Evolutionary conservation across 805 yeast genomes (phyloP).

Genomic region (Candida tibetensis): DNA sequence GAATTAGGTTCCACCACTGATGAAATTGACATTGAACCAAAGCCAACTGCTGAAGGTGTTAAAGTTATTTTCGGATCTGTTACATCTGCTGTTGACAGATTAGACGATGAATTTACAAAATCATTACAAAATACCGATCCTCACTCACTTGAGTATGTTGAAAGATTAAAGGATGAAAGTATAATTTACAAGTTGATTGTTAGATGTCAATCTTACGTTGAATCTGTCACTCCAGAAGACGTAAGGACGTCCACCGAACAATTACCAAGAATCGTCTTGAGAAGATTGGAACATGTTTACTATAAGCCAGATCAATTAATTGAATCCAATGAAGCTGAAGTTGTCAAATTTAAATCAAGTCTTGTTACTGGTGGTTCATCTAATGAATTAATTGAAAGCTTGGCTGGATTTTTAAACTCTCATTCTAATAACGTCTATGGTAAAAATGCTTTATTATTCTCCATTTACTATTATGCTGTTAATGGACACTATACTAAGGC

Average conservation of each 20-base stretch:
- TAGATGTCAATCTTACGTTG: slow-evolving; percentile 84
- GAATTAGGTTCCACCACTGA: slow-evolving; percentile 72
- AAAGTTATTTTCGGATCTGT: slow-evolving; percentile 79
- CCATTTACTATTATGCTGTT: slow-evolving; percentile 88
- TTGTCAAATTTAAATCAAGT: slow-evolving; percentile 42
- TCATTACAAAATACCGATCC: slow-evolving; percentile 90
- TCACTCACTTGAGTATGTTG: slow-evolving; percentile 90
- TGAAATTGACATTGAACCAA: slow-evolving; percentile 67
- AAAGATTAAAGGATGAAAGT: slow-evolving; percentile 85
- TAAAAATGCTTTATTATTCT: slow-evolving; percentile 79
- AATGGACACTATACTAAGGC: slow-evolving; percentile 82
- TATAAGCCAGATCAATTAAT: slow-evolving; percentile 84
- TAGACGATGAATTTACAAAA: slow-evolving; percentile 90
- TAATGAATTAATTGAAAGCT: slow-evolving; percentile 54
- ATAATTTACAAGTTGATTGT: slow-evolving; percentile 71
- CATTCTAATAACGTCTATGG: slow-evolving; percentile 69
- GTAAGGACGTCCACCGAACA: slow-evolving; percentile 47
- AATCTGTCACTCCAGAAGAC: slow-evolving; percentile 50
- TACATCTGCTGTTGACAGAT: slow-evolving; percentile 82
- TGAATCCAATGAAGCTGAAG: slow-evolving; percentile 60
- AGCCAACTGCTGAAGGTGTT: slow-evolving; percentile 59
- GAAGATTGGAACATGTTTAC: slow-evolving; percentile 90
- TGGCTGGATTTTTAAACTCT: slow-evolving; percentile 63
- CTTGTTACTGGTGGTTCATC: slow-evolving; percentile 33
- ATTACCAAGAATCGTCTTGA: slow-evolving; percentile 69